Conservation (phyloP, 1,284 basidiomycete species). For the Tilletia setariae region DNA sequence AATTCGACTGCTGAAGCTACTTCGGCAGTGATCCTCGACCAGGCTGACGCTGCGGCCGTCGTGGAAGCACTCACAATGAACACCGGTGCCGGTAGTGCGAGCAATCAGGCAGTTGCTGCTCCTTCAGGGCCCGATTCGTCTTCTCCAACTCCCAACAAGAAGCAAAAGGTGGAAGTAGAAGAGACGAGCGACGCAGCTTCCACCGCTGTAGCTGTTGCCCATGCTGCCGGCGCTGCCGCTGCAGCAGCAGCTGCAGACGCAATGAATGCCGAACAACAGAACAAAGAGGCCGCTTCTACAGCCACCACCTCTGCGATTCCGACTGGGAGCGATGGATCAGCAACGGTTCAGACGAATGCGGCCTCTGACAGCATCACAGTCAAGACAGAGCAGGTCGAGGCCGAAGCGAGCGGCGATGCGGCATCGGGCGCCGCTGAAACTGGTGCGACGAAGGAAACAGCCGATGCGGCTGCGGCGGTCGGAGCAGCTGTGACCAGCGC, state of each 20-base stretch:
- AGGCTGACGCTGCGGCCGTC: too few relatives aligned
- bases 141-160: conserved; percentile 15
- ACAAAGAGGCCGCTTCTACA: too few relatives aligned
- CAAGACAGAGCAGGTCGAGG: conserved; percentile 26
- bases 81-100: too few relatives aligned
- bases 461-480: neutral
- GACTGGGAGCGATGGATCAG: too few relatives aligned
- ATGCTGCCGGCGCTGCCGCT: conserved; percentile 24
- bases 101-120: too few relatives aligned
- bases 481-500: neutral
- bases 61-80: too few relatives aligned
- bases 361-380: neutral
- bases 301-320: too few relatives aligned
- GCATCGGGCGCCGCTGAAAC: conserved; percentile 23
- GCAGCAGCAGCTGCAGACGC: conserved; percentile 30
- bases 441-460: neutral
- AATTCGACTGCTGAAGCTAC: too few relatives aligned
- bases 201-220: conserved; percentile 29
- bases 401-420: conserved; percentile 31
- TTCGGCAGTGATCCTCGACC: too few relatives aligned
- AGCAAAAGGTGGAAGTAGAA: conserved; percentile 33
- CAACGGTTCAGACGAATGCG: too few relatives aligned
- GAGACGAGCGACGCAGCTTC: conserved; percentile 24
- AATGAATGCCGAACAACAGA: neutral
- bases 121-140: too few relatives aligned